Base-by-base conservation (phyloP, 768 basidiomycete species). In the Lentinus brumalis region DNA sequence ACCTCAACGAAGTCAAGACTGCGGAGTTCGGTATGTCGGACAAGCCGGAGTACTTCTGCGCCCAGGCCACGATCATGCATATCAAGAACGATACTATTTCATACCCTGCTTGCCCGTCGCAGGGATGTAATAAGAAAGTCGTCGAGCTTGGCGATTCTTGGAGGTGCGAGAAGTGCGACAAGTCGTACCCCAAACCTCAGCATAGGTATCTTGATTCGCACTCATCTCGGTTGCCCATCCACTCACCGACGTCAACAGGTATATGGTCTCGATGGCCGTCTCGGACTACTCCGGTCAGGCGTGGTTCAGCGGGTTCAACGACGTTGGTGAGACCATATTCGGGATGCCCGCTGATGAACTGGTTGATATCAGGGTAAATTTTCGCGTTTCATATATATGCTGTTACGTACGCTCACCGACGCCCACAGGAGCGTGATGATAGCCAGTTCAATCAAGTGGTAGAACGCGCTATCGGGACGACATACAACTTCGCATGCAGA, bases 291-390 rank as follows among this genome's bases (percentile, higher is more conserved):
- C 93, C 16, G 88, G 86, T 21, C 92, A 96, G 73, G 83, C 86
- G 16, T 98, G 96, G 96, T 77, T 98, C 47, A 92, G 92, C 63
- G 94, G 91, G 4, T 99, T 99, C 81, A 96, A 99, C 71, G 96
- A 98, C 6, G 85, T 89, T 38, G 97, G 94, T 5, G 73, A 86
- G 54, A 76, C 78, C 4, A 75, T 99, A 15, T 87, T 98, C 63
- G 89, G 85, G 30, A 88, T 86, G 77, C 76, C 83, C 35, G 96
- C 93, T 11, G 85, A 94, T 67, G 88, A 95, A 14, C 71, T 98
- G 45, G 74, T 87, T 57, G 81, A 79, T n/a, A 79, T 94, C 62
- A 91, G 83, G 79, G 92, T 91, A 52, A 41, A 66, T 40, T 30
- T 29, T 26, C 31, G n/a, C 35, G 9, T 41, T 38, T 11, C 26